phyloP scores from a whole-genome alignment of 805 yeast genomes.

The Suhomyces canberraensis region DNA sequence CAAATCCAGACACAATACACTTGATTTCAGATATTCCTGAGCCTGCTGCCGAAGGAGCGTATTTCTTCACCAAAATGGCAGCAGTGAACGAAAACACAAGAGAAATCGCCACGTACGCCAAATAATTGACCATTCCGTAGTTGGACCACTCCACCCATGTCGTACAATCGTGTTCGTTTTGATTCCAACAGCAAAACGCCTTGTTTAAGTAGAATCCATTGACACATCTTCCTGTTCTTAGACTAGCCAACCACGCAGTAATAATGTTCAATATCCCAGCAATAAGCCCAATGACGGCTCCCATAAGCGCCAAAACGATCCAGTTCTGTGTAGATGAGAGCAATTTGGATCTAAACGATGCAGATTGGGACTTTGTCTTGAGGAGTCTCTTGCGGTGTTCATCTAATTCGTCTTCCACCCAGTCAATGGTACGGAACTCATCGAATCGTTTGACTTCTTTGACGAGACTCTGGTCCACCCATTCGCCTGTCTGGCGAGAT shows the following conservation, averaged over 20 bases:
- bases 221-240: conserved; percentile 77
- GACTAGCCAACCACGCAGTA: conserved; percentile 81
- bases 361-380: conserved; percentile 15
- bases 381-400: conserved; percentile 39
- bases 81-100: conserved; percentile 60
- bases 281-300: conserved; percentile 71
- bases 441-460: conserved; percentile 50
- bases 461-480: conserved; percentile 36
- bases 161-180: conserved; percentile 45
- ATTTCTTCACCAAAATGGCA: conserved; percentile 61
- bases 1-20: conserved; percentile 89
- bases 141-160: conserved; percentile 71
- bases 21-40: conserved; percentile 97
- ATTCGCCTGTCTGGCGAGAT: conserved; percentile 30
- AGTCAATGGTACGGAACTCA: conserved; percentile 64
- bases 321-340: conserved; percentile 53
- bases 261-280: conserved; percentile 81
- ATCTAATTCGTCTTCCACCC: conserved; percentile 59
- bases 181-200: conserved; percentile 81
- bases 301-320: conserved; percentile 73
- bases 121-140: conserved; percentile 45
- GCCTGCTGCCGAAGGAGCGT: conserved; percentile 93
- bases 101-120: conserved; percentile 58
- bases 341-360: conserved; percentile 22
- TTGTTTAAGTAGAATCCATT: conserved; percentile 65